Evolutionary conservation across 805 yeast genomes (phyloP).

Genomic region (Ogataea parapolymorpha): DNA sequence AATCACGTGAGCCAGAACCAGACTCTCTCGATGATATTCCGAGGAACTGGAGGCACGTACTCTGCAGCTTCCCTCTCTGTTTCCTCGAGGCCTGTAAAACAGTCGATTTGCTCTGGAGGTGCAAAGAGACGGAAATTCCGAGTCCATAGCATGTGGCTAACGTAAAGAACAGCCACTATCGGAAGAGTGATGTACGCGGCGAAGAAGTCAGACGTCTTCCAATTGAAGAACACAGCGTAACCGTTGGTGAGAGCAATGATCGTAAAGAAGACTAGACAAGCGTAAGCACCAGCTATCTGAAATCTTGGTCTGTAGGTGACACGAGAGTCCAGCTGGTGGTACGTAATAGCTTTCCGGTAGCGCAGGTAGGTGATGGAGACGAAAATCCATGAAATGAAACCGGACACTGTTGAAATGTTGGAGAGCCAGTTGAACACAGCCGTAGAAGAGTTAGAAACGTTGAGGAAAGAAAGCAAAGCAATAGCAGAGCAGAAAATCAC

Average conservation of each 20-base stretch:
- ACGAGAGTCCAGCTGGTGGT: slow-evolving; percentile 51
- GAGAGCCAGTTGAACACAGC: slow-evolving; percentile 62
- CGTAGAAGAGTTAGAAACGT: slow-evolving; percentile 50
- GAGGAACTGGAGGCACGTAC: slow-evolving; percentile 37
- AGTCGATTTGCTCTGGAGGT: slow-evolving; percentile 58
- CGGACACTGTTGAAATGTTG: slow-evolving; percentile 63
- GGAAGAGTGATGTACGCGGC: slow-evolving; percentile 74
- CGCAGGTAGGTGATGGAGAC: slow-evolving; percentile 52
- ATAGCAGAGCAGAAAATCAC: slow-evolving; percentile 40
- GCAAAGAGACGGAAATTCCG: slow-evolving; percentile 43
- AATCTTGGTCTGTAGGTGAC: slow-evolving; percentile 53
- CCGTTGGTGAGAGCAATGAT: slow-evolving; percentile 70
- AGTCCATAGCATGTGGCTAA: slow-evolving; percentile 54
- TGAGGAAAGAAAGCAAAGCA: slow-evolving; percentile 50
- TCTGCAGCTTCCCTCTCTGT: slow-evolving; percentile 51
- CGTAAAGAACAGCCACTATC: slow-evolving; percentile 47
- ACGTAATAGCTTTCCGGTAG: slow-evolving; percentile 61
- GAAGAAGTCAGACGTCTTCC: slow-evolving; percentile 54
- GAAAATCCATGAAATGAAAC: slow-evolving; percentile 62
- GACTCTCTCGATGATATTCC: slow-evolving; percentile 39
- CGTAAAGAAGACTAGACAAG: slow-evolving; percentile 42
- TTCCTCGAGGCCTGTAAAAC: slow-evolving; percentile 55
- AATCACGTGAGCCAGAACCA: slow-evolving; percentile 42
- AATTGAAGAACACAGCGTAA: slow-evolving; percentile 59
- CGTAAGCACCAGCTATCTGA: slow-evolving; percentile 59